Conservation (phyloP, 352 stramenopile genomes). For the Phytophthora fragariae region DNA sequence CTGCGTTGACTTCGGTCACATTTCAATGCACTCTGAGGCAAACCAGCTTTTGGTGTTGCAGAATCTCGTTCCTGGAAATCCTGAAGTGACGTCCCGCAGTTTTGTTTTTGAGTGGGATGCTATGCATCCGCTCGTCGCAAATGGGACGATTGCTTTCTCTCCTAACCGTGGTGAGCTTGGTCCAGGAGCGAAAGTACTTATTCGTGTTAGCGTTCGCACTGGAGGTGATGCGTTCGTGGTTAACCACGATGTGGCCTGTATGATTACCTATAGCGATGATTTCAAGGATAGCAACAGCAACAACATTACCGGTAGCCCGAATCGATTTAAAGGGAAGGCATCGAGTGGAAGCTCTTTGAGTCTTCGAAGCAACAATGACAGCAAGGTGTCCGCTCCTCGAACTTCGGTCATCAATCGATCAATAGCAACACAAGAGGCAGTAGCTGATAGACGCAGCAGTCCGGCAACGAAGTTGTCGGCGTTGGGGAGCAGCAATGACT, state of each 20-base stretch:
- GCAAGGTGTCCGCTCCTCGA: conserved; percentile 13
- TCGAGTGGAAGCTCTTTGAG: conserved; percentile 6
- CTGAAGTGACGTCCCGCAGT: conserved; percentile 5
- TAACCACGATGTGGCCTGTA: conserved; percentile 74
- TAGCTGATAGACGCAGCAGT: conserved; percentile 37
- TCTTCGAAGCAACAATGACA: conserved; percentile 7
- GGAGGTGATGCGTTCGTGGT: conserved; percentile 58
- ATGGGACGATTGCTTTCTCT: conserved; percentile 55
- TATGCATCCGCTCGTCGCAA: conserved; percentile 59
- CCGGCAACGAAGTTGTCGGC: conserved; percentile 10
- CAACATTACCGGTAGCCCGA: conserved; percentile 29
- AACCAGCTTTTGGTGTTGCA: conserved; percentile 61
- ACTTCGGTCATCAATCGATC: conserved; percentile 69
- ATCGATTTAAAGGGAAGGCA: conserved; percentile 6
- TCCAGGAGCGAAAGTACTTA: conserved; percentile 55
- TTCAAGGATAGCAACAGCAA: conserved; percentile 23
- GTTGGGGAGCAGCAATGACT: conserved; percentile 14
- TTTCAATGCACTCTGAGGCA: conserved; percentile 57
- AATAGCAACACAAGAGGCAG: conserved; percentile 66
- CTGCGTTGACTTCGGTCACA: conserved; percentile 65
- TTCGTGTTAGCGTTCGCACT: conserved; percentile 60
- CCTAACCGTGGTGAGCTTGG: conserved; percentile 58
- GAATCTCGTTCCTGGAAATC: conserved; percentile 34
- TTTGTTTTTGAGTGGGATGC: conserved; percentile 71
- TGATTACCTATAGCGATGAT: conserved; percentile 45